Evolutionary conservation across 202 grass and related monocot genomes (phyloP).

Genomic region (Zizania palustris): DNA sequence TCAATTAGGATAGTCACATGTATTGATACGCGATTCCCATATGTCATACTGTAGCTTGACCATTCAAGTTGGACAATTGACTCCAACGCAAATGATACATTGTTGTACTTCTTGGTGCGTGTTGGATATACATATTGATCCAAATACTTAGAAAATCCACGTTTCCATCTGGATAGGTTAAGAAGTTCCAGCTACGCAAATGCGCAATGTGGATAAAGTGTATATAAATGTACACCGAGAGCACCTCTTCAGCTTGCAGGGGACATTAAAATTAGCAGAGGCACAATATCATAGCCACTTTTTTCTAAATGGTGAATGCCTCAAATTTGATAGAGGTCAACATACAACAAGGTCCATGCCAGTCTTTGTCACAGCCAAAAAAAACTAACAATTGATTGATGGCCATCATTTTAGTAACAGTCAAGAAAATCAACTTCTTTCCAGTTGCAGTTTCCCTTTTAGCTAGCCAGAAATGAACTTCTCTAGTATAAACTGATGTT

Average conservation of each 20-base stretch:
- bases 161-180: not conserved
- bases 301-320: conserved; percentile 11
- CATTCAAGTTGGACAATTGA: conserved; percentile 31
- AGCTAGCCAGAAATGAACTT: not conserved
- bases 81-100: not conserved
- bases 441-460: conserved; percentile 25
- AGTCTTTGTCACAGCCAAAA: not conserved
- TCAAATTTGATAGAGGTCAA: conserved; percentile 16
- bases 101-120: not conserved
- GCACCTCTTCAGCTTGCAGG: not conserved
- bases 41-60: conserved; percentile 25
- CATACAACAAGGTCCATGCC: not conserved
- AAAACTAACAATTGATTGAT: conserved; percentile 5
- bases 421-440: conserved; percentile 18
- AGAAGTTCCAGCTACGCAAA: conserved; percentile 8
- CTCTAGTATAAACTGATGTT: conserved; percentile 34
- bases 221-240: not conserved
- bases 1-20: conserved; percentile 6
- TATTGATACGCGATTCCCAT: conserved; percentile 5
- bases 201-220: not conserved
- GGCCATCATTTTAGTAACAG: conserved; percentile 5
- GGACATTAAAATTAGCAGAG: conserved; percentile 6
- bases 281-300: not conserved
- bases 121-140: not conserved
- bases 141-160: not conserved